Evolutionary conservation across 2,329 filamentous ascomycete genomes (phyloP).

Genomic region (Cadophora gregata): DNA sequence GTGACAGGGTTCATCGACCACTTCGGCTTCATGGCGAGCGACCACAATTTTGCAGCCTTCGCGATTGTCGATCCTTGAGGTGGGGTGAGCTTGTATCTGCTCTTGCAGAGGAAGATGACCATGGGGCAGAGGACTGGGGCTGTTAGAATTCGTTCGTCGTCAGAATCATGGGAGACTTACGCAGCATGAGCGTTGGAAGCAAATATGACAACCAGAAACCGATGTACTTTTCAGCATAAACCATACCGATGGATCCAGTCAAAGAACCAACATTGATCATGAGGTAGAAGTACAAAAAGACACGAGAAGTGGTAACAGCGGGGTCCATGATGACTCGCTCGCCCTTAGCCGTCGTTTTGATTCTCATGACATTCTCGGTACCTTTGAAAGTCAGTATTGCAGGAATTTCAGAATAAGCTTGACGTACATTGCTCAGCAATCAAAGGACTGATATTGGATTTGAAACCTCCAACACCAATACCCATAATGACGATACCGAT

Average conservation of each 20-base stretch:
- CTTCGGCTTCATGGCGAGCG: conserved; percentile 59
- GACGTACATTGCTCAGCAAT: conserved; percentile 39
- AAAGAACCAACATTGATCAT: conserved; percentile 59
- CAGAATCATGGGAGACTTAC: conserved; percentile 12
- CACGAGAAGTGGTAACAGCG: conserved; percentile 43
- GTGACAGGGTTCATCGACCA: conserved; percentile 59
- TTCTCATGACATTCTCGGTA: conserved; percentile 31
- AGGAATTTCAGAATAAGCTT: conserved; percentile 26
- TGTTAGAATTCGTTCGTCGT: background rate
- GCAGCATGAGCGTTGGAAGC: conserved; percentile 43
- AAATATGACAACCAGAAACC: conserved; percentile 56
- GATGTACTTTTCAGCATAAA: conserved; percentile 59
- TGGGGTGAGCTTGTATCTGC: conserved; percentile 40
- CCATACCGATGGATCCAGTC: conserved; percentile 51
- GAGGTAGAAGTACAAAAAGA: conserved; percentile 54
- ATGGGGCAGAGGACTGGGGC: conserved; percentile 59
- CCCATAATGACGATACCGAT: conserved; percentile 55
- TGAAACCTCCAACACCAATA: conserved; percentile 53
- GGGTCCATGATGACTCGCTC: conserved; percentile 46
- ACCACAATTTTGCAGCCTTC: conserved; percentile 62
- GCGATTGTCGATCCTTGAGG: conserved; percentile 71
- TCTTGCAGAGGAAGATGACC: conserved; percentile 60
- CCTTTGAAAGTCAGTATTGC: conserved; percentile 19
- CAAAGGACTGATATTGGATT: conserved; percentile 46
- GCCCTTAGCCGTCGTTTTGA: conserved; percentile 39